A percentile compares a stretch with the other conserved stretches of the same genome.
phyloP scores from a whole-genome alignment of 1,284 basidiomycete genomes.

The Heterobasidion annosum region DNA sequence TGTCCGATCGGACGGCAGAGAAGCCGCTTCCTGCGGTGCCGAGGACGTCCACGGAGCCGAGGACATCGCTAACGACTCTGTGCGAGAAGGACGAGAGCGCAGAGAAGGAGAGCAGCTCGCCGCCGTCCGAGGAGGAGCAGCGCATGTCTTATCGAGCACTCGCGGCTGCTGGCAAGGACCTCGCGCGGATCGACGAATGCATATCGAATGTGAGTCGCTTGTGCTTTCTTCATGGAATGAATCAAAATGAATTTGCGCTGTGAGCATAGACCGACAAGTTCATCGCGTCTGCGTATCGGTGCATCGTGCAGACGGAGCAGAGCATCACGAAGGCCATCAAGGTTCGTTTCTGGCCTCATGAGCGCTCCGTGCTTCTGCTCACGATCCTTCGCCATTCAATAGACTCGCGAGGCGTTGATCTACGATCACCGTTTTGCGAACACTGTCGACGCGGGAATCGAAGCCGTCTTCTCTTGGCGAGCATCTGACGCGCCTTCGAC shows the following conservation, averaged over 20 bases:
- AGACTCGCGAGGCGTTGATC: constrained; percentile 6
- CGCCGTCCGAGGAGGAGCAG: constrained; percentile 17
- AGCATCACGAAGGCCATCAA: constrained; percentile 6
- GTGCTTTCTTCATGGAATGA: background rate
- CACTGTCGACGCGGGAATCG: constrained; percentile 1
- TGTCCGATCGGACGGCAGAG: constrained; percentile 24
- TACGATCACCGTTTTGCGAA: constrained; percentile 7
- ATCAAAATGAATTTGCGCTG: too few species aligned
- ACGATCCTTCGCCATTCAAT: background rate
- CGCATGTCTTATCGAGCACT: constrained; percentile 36
- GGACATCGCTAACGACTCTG: constrained; percentile 20
- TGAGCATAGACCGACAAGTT: constrained; percentile 4
- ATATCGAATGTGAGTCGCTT: constrained; percentile 27
- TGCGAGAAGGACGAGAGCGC: constrained; percentile 8
- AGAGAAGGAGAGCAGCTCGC: constrained; percentile 6
- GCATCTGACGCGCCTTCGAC: background rate
- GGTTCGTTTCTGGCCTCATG: constrained; percentile 1
- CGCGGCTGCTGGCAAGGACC: constrained; percentile 41
- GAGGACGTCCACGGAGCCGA: constrained; percentile 5
- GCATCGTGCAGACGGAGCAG: constrained; percentile 11
- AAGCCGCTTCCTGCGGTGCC: constrained; percentile 19
- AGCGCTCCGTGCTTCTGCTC: background rate
- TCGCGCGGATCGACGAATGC: constrained; percentile 41
- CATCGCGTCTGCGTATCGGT: constrained; percentile 7
- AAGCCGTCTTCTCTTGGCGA: background rate